These are phyloP conservation scores for Astrocystis sublimbata DNA, from an alignment of 495 filamentous ascomycete species.

Conservation along the genomic window DNA sequence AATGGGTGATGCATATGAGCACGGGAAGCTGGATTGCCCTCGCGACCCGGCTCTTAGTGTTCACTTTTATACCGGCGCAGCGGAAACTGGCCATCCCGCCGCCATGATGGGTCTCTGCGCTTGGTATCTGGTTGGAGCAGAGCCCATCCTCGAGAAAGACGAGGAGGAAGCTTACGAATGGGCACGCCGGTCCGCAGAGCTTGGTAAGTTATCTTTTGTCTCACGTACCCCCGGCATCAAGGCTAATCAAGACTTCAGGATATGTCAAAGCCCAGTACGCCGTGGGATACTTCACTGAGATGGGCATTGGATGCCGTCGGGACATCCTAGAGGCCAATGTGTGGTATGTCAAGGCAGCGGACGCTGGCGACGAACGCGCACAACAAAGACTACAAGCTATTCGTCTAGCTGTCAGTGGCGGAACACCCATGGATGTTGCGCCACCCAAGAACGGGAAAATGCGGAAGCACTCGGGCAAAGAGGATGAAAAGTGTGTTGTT, in stretches of 20 bases:
- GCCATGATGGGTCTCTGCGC: constrained; percentile 99
- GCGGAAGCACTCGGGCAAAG: constrained; percentile 48
- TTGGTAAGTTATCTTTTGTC: constrained; percentile 62
- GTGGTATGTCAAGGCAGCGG: constrained; percentile 97
- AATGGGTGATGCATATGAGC: constrained; percentile 96
- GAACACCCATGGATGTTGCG: constrained; percentile 55
- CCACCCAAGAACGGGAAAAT: constrained; percentile 50
- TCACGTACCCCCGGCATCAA: neutral
- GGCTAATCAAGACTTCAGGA: constrained; percentile 50
- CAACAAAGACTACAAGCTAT: constrained; percentile 85
- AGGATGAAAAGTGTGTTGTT: constrained; percentile 60
- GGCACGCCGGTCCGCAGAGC: constrained; percentile 81
- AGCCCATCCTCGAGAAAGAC: constrained; percentile 89
- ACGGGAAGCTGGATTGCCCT: constrained; percentile 83
- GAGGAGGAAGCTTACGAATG: constrained; percentile 97
- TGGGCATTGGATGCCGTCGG: constrained; percentile 92
- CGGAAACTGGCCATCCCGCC: constrained; percentile 75
- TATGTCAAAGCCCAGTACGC: constrained; percentile 94
- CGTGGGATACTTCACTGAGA: constrained; percentile 96
- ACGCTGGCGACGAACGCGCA: constrained; percentile 86
- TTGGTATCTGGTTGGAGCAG: constrained; percentile 96
- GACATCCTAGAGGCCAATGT: constrained; percentile 95
- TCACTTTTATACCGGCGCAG: constrained; percentile 94
- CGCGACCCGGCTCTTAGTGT: constrained; percentile 90
- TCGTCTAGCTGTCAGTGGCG: constrained; percentile 77